Percentiles rank a stretch among this genome's conserved stretches.
phyloP scores from a whole-genome alignment of 768 basidiomycete species.

The Daedaleopsis nitida region DNA sequence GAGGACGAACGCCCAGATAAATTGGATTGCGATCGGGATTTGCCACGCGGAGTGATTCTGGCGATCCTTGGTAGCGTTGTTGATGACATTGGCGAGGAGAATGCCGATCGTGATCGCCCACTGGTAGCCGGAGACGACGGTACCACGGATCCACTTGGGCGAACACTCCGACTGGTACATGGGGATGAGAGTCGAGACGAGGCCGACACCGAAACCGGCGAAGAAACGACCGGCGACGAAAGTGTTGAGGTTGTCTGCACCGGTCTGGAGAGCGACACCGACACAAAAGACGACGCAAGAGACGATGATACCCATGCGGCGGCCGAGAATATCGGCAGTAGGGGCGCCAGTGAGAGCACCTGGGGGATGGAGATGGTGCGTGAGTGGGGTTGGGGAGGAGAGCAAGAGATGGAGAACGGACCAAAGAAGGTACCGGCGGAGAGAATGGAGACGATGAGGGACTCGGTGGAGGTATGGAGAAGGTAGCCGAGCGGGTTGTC shows the following conservation, averaged over 20 bases:
- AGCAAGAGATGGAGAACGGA: neutral
- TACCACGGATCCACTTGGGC: slow-evolving; percentile 54
- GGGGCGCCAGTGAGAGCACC: slow-evolving; percentile 50
- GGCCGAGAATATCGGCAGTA: slow-evolving; percentile 53
- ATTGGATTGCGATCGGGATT: slow-evolving; percentile 77
- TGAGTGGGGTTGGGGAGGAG: neutral
- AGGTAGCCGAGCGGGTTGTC: neutral
- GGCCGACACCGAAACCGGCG: slow-evolving; percentile 77
- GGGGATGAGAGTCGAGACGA: slow-evolving; percentile 65
- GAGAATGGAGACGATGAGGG: slow-evolving; percentile 62
- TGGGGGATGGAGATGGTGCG: neutral
- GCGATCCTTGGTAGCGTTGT: slow-evolving; percentile 61
- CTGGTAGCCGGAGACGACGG: slow-evolving; percentile 30
- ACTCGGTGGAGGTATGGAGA: slow-evolving; percentile 38
- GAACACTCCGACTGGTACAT: slow-evolving; percentile 57
- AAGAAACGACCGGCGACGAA: slow-evolving; percentile 72
- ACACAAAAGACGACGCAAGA: slow-evolving; percentile 51
- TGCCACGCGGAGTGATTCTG: slow-evolving; percentile 52
- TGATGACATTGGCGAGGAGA: slow-evolving; percentile 64
- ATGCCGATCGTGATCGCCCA: slow-evolving; percentile 75
- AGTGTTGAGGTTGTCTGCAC: slow-evolving; percentile 46
- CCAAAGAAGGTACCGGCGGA: slow-evolving; percentile 83
- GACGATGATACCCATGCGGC: slow-evolving; percentile 45
- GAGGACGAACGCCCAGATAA: slow-evolving; percentile 73
- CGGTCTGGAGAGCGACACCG: slow-evolving; percentile 67